Conservation (phyloP, 2,329 filamentous ascomycete genomes). For the Penicillium sp. region DNA sequence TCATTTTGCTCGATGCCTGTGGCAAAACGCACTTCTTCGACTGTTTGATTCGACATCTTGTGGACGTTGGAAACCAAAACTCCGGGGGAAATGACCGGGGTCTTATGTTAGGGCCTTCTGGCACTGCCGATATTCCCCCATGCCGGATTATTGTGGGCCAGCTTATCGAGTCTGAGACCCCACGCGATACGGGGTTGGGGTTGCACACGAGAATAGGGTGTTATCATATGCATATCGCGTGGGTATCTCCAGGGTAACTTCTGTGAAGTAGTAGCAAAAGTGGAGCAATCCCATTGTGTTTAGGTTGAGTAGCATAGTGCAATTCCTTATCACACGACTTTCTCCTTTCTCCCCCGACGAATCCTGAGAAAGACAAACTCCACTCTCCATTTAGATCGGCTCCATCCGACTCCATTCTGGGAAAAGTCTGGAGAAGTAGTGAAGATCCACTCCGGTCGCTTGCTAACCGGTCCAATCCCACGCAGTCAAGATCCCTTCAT, state of each 20-base stretch:
- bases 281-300: not conserved
- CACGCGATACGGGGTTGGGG: not conserved
- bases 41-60: slow-evolving; percentile 11
- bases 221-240: not conserved
- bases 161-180: not conserved
- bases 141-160: not conserved
- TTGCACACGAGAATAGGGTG: not conserved
- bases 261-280: not conserved
- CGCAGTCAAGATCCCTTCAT: not conserved
- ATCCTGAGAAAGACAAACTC: not conserved
- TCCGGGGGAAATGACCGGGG: not conserved
- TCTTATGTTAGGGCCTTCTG: not conserved
- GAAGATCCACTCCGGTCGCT: slow-evolving; percentile 11
- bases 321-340: not conserved
- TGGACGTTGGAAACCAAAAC: not conserved
- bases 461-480: slow-evolving; percentile 2
- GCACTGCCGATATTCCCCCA: not conserved
- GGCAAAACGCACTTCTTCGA: slow-evolving; percentile 20
- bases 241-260: not conserved
- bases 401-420: too few relatives aligned
- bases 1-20: not conserved
- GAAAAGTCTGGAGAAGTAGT: too few relatives aligned
- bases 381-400: not conserved
- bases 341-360: not conserved
- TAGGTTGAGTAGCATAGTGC: not conserved